phyloP scores from a whole-genome alignment of 1,284 basidiomycete genomes.

The Ustilago trichophora region DNA sequence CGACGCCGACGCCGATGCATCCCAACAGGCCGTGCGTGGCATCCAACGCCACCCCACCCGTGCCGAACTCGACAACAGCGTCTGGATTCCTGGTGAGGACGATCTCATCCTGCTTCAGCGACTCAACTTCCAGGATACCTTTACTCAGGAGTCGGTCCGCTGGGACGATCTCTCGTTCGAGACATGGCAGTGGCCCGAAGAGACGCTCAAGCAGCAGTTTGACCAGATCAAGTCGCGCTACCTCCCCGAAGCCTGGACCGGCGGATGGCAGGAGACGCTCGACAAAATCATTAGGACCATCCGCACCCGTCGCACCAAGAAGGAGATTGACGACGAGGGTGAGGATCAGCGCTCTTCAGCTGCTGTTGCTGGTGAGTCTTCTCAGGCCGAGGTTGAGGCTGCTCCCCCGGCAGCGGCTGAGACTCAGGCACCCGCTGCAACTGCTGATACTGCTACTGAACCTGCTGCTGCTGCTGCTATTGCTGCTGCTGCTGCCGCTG shows the following conservation, averaged over 20 bases:
- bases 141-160: slow-evolving; percentile 15
- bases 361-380: neutral
- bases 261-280: slow-evolving; percentile 37
- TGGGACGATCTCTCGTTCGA: slow-evolving; percentile 38
- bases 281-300: slow-evolving; percentile 39
- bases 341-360: slow-evolving; percentile 15
- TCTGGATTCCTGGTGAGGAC: slow-evolving; percentile 43
- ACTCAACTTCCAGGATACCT: slow-evolving; percentile 35
- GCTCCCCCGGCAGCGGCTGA: slow-evolving; percentile 1
- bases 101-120: slow-evolving; percentile 47
- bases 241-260: slow-evolving; percentile 35
- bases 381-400: neutral
- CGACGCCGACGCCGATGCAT: slow-evolving; percentile 9
- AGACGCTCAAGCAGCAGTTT: slow-evolving; percentile 41
- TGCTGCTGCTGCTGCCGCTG: neutral
- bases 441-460: neutral
- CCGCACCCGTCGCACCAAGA: slow-evolving; percentile 30
- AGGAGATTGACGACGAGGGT: slow-evolving; percentile 41
- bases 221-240: slow-evolving; percentile 44
- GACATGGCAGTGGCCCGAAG: slow-evolving; percentile 37
- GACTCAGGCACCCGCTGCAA: neutral
- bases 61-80: slow-evolving; percentile 40
- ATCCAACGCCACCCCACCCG: slow-evolving; percentile 28
- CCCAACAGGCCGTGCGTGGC: slow-evolving; percentile 31
- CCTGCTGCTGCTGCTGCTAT: neutral